Base-by-base conservation (phyloP, 1,284 basidiomycete genomes). In the Chiua sp. region DNA sequence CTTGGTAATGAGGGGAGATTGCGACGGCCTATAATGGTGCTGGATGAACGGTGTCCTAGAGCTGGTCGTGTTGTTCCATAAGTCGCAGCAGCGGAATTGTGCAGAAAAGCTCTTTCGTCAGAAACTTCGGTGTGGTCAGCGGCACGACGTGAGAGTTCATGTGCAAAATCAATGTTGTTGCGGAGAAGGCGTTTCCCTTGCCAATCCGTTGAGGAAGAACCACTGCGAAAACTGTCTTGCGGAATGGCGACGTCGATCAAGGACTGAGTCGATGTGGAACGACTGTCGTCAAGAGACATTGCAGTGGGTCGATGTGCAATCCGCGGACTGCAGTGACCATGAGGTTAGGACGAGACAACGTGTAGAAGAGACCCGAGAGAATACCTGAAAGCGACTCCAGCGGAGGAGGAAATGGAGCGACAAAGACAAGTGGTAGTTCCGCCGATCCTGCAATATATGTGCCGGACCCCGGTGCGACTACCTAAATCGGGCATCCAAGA, bases 161-260 rank as follows among this genome's bases (percentile, higher is more conserved):
- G 37, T 6, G 33, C 7, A 18, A 20, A 33, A 22, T 22, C 44
- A 28, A 30, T 67, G 12, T 73, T 68, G 47, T 76, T 74, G 47
- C 57, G 65, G 35, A 77, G 73, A 15, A 77, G 62, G 15, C 75
- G 74, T 16, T 67, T 62, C 52, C 74, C 64, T 53, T 70, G 72
- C 67, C 72, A 74, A 39, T 68, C 64, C 23, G 72, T 66, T 23
- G 74, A 61, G 35, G 75, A 75, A 11, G 75, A 72, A 3, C 56
- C 62, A 51, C 65, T 61, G 48, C 75, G 62, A 2, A 71, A 73
- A 42, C 72, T 73, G 18, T 64, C 59, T 8, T 66, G 68, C 0
- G 58, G 60, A n/a, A 28, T 48, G 37, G 23, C 37, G 23, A 61
- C 26, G 37, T 64, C 51, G 3, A 26, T 46, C 18, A 72, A 44